These are phyloP conservation scores for Dimargaris cristalligena DNA, from an alignment of 192 early-diverging fungal species.

Conservation along the genomic window DNA sequence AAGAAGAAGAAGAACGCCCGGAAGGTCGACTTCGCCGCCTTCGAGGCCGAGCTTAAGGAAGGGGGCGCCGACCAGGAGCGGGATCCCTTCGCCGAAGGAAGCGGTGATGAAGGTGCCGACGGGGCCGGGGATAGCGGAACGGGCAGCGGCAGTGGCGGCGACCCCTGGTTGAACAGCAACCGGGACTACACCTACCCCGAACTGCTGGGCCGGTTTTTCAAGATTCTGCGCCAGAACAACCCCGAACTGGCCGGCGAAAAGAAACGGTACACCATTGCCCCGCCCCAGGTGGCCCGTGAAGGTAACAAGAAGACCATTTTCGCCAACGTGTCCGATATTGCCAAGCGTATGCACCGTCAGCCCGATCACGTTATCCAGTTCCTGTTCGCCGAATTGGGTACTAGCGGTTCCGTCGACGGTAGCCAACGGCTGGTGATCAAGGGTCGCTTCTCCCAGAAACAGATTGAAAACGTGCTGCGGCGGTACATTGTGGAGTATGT, in stretches of 20 bases:
- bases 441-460: constrained; percentile 96
- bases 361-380: constrained; percentile 96
- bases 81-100: constrained; percentile 28
- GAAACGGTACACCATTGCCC: constrained; percentile 84
- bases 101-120: constrained; percentile 27
- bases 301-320: constrained; percentile 94
- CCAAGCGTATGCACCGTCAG: constrained; percentile 83
- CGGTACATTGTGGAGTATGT: constrained; percentile 98
- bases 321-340: constrained; percentile 90
- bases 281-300: constrained; percentile 78
- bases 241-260: constrained; percentile 83
- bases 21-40: constrained; percentile 56
- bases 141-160: constrained; percentile 25
- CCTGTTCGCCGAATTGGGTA: constrained; percentile 97
- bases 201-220: constrained; percentile 79
- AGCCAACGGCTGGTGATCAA: constrained; percentile 83
- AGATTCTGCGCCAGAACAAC: constrained; percentile 82
- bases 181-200: constrained; percentile 90
- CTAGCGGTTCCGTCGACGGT: constrained; percentile 88
- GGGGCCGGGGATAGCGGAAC: constrained; percentile 19
- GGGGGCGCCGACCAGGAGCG: constrained; percentile 35
- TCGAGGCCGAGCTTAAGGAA: constrained; percentile 57
- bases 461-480: constrained; percentile 95
- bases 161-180: constrained; percentile 77
- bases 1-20: constrained; percentile 39